phyloP scores from a whole-genome alignment of 2,329 filamentous ascomycete species.

The Coniella lustricola region DNA sequence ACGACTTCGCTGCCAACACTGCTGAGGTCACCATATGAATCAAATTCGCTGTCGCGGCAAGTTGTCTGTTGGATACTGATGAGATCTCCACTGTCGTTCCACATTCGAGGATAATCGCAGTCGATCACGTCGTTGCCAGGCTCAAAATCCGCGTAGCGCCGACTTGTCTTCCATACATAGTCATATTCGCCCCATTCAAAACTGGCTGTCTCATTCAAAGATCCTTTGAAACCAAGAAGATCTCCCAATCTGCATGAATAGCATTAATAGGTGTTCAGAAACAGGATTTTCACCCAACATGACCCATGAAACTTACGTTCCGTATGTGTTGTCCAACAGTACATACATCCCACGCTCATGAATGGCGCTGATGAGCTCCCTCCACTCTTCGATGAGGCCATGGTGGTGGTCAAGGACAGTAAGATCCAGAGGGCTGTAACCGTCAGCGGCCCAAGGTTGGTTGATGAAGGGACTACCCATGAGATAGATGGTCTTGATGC shows the following conservation, averaged over 20 bases:
- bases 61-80: constrained; percentile 38
- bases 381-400: constrained; percentile 52
- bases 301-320: constrained; percentile 54
- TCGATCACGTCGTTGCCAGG: constrained; percentile 46
- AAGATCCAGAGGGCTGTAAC: constrained; percentile 49
- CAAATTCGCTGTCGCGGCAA: constrained; percentile 58
- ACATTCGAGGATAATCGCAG: constrained; percentile 55
- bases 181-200: constrained; percentile 50
- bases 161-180: constrained; percentile 47
- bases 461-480: constrained; percentile 56
- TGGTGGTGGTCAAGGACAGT: constrained; percentile 57
- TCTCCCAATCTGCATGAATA: constrained; percentile 40
- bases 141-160: constrained; percentile 52
- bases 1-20: constrained; percentile 52
- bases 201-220: constrained; percentile 50
- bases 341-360: constrained; percentile 59
- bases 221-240: constrained; percentile 55
- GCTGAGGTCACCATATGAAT: constrained; percentile 54
- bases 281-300: constrained; percentile 49
- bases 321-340: constrained; percentile 58
- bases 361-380: constrained; percentile 48
- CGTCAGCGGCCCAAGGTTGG: constrained; percentile 52
- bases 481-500: constrained; percentile 53
- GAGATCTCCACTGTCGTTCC: constrained; percentile 48
- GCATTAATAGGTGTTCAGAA: not conserved